These are phyloP conservation scores for Fusarium sp. DNA, from an alignment of 2,329 filamentous ascomycete genomes.

Conservation along the genomic window DNA sequence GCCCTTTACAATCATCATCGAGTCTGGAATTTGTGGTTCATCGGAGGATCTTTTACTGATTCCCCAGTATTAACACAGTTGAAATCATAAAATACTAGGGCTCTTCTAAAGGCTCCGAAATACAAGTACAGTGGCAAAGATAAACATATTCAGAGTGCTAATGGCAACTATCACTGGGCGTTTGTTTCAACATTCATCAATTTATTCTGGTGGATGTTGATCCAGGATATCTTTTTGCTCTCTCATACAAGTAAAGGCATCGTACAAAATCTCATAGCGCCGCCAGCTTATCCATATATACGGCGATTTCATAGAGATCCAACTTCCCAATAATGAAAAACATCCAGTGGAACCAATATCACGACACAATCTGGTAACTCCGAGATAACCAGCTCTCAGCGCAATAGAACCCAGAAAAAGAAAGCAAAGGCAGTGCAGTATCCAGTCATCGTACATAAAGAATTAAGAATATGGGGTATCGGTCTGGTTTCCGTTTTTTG, in stretches of 20 bases:
- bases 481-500: slow-evolving; percentile 24
- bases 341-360: slow-evolving; percentile 1
- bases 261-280: slow-evolving; percentile 6
- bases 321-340: slow-evolving; percentile 10
- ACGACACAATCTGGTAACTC: slow-evolving; percentile 19
- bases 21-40: background rate
- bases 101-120: background rate
- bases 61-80: background rate
- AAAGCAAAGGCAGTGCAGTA: background rate
- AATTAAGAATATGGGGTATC: slow-evolving; percentile 29
- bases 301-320: background rate
- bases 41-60: background rate
- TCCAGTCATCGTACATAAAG: slow-evolving; percentile 26
- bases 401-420: background rate
- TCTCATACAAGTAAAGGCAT: background rate
- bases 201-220: slow-evolving; percentile 1
- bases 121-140: background rate
- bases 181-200: slow-evolving; percentile 3
- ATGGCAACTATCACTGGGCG: background rate
- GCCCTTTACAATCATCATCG: slow-evolving; percentile 9
- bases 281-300: slow-evolving; percentile 9
- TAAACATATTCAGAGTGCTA: background rate
- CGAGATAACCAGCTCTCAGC: slow-evolving; percentile 33
- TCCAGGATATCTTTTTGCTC: slow-evolving; percentile 7
- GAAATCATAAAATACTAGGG: too few relatives aligned